Percentiles rank a stretch among this genome's conserved stretches.
Conservation (phyloP, 495 filamentous ascomycete species). For the Aspergillus homomorphus region DNA sequence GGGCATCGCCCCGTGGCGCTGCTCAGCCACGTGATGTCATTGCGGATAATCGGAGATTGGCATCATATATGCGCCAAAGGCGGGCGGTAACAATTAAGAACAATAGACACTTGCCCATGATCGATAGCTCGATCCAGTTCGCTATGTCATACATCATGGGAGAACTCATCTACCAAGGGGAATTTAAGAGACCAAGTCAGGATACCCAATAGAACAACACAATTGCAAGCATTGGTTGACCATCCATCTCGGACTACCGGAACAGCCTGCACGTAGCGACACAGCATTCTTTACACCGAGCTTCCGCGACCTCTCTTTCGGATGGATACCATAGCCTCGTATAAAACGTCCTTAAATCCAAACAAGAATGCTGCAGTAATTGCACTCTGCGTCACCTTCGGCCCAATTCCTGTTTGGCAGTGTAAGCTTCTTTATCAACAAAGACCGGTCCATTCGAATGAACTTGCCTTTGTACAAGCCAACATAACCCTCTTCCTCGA, state of each 20-base stretch:
- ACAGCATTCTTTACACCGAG: constrained; percentile 26
- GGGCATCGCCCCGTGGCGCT: constrained; percentile 3
- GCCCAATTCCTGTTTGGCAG: constrained; percentile 66
- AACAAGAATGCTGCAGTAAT: constrained; percentile 96
- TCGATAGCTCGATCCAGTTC: no score
- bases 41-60: not conserved
- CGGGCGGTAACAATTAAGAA: no score
- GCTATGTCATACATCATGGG: no score
- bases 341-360: constrained; percentile 92
- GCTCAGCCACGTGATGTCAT: constrained; percentile 1
- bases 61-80: not conserved
- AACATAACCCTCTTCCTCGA: constrained; percentile 81
- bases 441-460: not conserved
- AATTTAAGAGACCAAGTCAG: no score
- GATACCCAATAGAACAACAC: no score
- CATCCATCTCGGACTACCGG: no score
- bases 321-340: constrained; percentile 57
- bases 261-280: not conserved
- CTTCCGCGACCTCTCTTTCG: constrained; percentile 47
- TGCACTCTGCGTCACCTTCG: constrained; percentile 94
- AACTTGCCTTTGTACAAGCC: constrained; percentile 85
- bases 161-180: no score
- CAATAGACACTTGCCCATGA: not conserved
- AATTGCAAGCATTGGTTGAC: no score
- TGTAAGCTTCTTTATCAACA: constrained; percentile 15